Evolutionary conservation across 306 rosid species (phyloP).

Genomic region (Ormosia emarginata): DNA sequence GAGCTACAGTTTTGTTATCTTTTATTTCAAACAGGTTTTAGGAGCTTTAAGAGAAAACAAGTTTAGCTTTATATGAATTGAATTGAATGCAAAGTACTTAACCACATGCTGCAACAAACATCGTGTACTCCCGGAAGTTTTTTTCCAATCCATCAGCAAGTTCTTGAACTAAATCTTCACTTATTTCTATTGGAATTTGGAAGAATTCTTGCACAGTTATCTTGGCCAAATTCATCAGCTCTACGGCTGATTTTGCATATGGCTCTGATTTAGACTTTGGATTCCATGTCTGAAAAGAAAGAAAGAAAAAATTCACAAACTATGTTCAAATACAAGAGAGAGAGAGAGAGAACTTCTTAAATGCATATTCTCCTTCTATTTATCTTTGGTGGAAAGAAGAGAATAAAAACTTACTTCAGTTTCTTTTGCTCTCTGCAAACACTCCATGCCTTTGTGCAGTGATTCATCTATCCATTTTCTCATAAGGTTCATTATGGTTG

Average conservation of each 20-base stretch:
- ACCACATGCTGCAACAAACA: conserved; percentile 75
- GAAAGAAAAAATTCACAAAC: neutral
- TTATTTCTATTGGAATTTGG: conserved; percentile 65
- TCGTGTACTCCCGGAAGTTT: conserved; percentile 55
- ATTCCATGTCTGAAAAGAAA: conserved; percentile 77
- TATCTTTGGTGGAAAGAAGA: neutral
- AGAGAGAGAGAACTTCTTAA: neutral
- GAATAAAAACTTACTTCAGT: conserved; percentile 54
- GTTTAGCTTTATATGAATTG: neutral
- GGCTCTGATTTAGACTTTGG: conserved; percentile 92
- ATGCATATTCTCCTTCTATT: neutral
- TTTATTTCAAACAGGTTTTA: neutral
- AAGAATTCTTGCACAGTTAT: conserved; percentile 67
- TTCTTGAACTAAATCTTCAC: conserved; percentile 65
- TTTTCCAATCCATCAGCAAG: conserved; percentile 57
- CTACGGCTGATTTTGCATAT: conserved; percentile 66
- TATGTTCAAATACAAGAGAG: neutral
- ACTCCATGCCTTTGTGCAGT: conserved; percentile 43
- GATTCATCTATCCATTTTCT: conserved; percentile 68
- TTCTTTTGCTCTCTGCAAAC: conserved; percentile 55
- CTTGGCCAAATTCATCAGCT: conserved; percentile 57
- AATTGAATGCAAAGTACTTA: neutral
- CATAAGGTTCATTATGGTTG: conserved; percentile 47
- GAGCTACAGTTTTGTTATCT: neutral
- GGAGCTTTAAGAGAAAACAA: neutral